Conservation (phyloP, 2,329 filamentous ascomycete genomes). For the Rugonectria rugulosa region DNA sequence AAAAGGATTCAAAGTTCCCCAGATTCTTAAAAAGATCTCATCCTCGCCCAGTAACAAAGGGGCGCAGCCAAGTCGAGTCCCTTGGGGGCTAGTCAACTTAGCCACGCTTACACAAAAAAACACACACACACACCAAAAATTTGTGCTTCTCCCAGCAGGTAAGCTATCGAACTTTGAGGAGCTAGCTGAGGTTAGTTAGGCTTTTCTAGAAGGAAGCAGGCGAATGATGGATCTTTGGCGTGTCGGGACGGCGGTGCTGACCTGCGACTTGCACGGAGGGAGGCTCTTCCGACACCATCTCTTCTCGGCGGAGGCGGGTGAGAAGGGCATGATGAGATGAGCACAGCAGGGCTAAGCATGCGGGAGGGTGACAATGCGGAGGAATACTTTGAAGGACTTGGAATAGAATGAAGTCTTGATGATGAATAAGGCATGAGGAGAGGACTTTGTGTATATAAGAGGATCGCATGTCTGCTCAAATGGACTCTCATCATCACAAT, state of each 20-base stretch:
- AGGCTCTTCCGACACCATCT: conserved; percentile 1
- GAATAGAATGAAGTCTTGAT: conserved; percentile 5
- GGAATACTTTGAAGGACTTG: conserved; percentile 2
- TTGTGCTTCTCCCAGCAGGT: not conserved
- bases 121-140: not conserved
- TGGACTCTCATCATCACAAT: conserved; percentile 12
- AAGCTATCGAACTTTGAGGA: not conserved
- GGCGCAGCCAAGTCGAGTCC: conserved; percentile 10
- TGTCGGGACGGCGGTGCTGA: conserved; percentile 11
- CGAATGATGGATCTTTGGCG: conserved; percentile 1
- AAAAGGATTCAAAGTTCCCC: conserved; percentile 13
- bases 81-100: conserved; percentile 11
- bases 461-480: conserved; percentile 14
- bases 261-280: conserved; percentile 8
- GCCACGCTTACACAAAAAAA: conserved; percentile 13
- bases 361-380: not conserved
- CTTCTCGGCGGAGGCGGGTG: conserved; percentile 4
- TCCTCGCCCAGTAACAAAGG: not conserved
- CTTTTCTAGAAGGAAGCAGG: no score
- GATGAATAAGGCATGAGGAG: not conserved
- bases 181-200: not conserved
- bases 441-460: conserved; percentile 35
- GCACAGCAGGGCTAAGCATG: conserved; percentile 9
- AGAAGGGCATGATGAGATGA: conserved; percentile 12
- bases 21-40: conserved; percentile 11